Conservation (phyloP, 495 filamentous ascomycete species). For the Viridothelium virens region DNA sequence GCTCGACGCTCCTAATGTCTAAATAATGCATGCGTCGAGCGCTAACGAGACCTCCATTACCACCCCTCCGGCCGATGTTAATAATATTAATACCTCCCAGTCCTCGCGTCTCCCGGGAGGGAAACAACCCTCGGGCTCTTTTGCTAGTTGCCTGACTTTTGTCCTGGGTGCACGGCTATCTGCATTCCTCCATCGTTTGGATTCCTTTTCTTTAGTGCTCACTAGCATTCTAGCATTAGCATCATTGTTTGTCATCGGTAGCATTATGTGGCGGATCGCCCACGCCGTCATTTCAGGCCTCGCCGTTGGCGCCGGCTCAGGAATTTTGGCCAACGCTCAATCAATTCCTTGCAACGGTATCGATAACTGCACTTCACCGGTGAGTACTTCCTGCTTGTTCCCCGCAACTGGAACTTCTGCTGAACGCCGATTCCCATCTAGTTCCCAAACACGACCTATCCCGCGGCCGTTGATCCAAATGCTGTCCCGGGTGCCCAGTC, state of each 20-base stretch:
- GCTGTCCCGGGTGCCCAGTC: conserved; percentile 22
- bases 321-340: conserved; percentile 2
- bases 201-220: not conserved
- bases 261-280: conserved; percentile 6
- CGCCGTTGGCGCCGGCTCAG: not conserved
- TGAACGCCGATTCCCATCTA: not conserved
- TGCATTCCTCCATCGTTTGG: conserved; percentile 9
- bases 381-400: not conserved
- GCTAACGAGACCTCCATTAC: not conserved
- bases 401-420: not conserved
- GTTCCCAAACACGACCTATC: conserved; percentile 25
- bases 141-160: conserved; percentile 10
- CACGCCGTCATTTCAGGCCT: conserved; percentile 10
- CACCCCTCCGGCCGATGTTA: not conserved
- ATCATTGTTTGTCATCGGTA: conserved; percentile 7
- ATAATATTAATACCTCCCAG: not conserved
- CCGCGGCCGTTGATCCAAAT: conserved; percentile 22
- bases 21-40: conserved; percentile 2
- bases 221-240: not conserved
- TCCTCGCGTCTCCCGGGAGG: not conserved
- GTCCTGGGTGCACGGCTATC: not conserved
- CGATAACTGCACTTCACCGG: conserved; percentile 6
- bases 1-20: not conserved
- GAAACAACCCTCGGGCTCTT: conserved; percentile 8
- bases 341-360: conserved; percentile 9